Base-by-base conservation (phyloP, 23 red algal species). In the Gracilariopsis chorda region DNA sequence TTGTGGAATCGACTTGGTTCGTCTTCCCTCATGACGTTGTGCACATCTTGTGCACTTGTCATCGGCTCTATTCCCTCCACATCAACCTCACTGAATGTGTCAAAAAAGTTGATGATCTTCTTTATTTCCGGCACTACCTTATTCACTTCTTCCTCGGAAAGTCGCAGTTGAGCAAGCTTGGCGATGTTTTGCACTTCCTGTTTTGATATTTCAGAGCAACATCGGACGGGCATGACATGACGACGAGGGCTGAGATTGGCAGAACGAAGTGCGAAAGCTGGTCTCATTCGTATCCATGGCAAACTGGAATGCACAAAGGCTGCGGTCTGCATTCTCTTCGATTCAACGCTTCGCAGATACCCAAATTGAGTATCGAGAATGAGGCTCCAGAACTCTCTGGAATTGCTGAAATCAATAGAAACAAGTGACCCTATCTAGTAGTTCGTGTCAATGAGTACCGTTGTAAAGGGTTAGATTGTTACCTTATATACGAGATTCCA, bases 51-150 rank as follows among this genome's bases (percentile, higher is more conserved):
- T 4, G 77, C 52, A n/a, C 72, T 32, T 3, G 59, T 52, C 88
- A 91, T 91, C 20, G 88, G 88, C 72, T 91, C 73, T n/a, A 91
- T 30, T 10, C 59, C 88, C 27, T 81, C 76, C 34, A 91, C 75
- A 48, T 91, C 76, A 21, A 82, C 17, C 41, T 91, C 88, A n/a
- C 43, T 82, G 25, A 91, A 82, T 12, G 28, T 56, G 62, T 91
- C 63, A 36, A 91, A 82, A 51, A 91, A 91, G 40, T 2, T 32
- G 19, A 91, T 74, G 37, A 91, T 41, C 44, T 91, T 91, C 9
- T 72, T 16, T 63, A 91, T 62, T 58, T 91, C 76, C 3, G 74
- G 74, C 28, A 74, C 58, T 47, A 91, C 28, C 48, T 80, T 67
- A 5, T n/a, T 13, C 6, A 91, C 32, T 62, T 91, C 88, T 0